A percentile compares a stretch with the other conserved stretches of the same genome.
These are phyloP conservation scores for Hypoxylon intermedium DNA, from an alignment of 495 filamentous ascomycete genomes.

Conservation along the genomic window DNA sequence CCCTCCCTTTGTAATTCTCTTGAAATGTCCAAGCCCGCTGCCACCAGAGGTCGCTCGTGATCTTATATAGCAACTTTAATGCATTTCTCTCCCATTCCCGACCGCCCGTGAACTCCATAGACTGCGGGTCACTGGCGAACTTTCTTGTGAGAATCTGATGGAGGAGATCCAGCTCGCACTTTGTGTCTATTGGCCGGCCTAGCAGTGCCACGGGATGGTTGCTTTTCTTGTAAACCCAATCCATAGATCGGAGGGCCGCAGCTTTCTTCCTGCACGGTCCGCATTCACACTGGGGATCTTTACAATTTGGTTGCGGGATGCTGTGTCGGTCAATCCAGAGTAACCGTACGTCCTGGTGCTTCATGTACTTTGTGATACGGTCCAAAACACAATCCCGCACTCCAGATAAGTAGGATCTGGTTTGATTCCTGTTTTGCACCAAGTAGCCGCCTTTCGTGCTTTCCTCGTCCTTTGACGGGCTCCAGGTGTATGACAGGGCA, in stretches of 20 bases:
- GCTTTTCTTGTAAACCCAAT: conserved; percentile 32
- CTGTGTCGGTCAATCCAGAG: conserved; percentile 39
- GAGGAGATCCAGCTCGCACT: conserved; percentile 15
- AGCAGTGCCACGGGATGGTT: conserved; percentile 30
- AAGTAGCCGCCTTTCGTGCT: conserved; percentile 20
- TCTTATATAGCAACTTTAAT: conserved; percentile 16
- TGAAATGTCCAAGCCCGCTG: conserved; percentile 39
- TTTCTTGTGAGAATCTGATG: not conserved
- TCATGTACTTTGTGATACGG: conserved; percentile 33
- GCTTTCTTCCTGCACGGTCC: conserved; percentile 15
- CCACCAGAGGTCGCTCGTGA: conserved; percentile 35
- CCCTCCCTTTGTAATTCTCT: conserved; percentile 34
- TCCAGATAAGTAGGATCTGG: not conserved
- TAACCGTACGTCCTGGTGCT: not conserved
- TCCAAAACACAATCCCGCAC: conserved; percentile 24
- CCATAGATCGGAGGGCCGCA: conserved; percentile 28
- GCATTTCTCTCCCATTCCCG: not conserved
- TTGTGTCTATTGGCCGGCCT: conserved; percentile 11
- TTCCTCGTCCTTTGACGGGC: conserved; percentile 6
- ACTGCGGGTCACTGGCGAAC: too few relatives aligned
- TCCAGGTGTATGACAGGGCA: conserved; percentile 34
- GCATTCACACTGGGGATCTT: too few relatives aligned
- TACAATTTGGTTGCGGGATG: conserved; percentile 23
- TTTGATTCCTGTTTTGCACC: conserved; percentile 1
- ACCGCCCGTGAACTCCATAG: too few relatives aligned